phyloP scores from a whole-genome alignment of 1,284 basidiomycete species.

The Ustanciosporium gigantosporum region DNA sequence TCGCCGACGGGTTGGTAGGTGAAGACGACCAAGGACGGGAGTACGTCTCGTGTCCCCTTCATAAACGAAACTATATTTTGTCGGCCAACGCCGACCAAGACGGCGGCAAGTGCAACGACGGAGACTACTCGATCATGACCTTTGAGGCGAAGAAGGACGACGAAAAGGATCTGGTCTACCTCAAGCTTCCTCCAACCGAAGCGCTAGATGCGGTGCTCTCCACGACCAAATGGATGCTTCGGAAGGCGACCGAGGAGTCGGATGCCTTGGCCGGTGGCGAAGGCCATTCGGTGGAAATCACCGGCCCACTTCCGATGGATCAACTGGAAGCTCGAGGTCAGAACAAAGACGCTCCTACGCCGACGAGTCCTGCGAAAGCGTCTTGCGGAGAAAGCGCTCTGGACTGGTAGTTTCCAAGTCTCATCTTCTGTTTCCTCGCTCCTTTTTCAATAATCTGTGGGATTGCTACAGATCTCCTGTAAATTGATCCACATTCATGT shows the following conservation, averaged over 20 bases:
- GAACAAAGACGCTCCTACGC: slow-evolving; percentile 1
- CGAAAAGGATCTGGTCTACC: slow-evolving; percentile 63
- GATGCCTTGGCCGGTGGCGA: slow-evolving; percentile 39
- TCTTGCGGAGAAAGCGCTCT: slow-evolving; percentile 31
- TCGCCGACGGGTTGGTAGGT: slow-evolving; percentile 69
- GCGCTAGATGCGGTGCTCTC: slow-evolving; percentile 72
- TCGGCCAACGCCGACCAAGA: slow-evolving; percentile 57
- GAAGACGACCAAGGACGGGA: slow-evolving; percentile 55
- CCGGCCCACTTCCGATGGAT: slow-evolving; percentile 29
- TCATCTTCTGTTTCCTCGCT: too few relatives aligned
- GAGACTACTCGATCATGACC: slow-evolving; percentile 69
- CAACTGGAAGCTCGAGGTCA: slow-evolving; percentile 6
- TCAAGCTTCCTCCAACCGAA: slow-evolving; percentile 68
- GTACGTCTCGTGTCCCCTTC: slow-evolving; percentile 67
- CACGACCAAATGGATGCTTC: slow-evolving; percentile 69
- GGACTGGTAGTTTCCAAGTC: slow-evolving; percentile 17
- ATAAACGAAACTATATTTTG: slow-evolving; percentile 73
- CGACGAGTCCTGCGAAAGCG: slow-evolving; percentile 13
- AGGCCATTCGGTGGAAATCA: slow-evolving; percentile 36
- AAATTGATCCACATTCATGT: too few relatives aligned
- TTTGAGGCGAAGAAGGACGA: slow-evolving; percentile 69
- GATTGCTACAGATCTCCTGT: too few relatives aligned
- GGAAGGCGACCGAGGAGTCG: slow-evolving; percentile 49
- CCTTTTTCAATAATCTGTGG: too few relatives aligned
- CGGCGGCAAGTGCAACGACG: slow-evolving; percentile 71